Percentiles rank a stretch among this genome's conserved stretches.
phyloP scores from a whole-genome alignment of 2,329 filamentous ascomycete genomes.

The Verticillium longisporum region DNA sequence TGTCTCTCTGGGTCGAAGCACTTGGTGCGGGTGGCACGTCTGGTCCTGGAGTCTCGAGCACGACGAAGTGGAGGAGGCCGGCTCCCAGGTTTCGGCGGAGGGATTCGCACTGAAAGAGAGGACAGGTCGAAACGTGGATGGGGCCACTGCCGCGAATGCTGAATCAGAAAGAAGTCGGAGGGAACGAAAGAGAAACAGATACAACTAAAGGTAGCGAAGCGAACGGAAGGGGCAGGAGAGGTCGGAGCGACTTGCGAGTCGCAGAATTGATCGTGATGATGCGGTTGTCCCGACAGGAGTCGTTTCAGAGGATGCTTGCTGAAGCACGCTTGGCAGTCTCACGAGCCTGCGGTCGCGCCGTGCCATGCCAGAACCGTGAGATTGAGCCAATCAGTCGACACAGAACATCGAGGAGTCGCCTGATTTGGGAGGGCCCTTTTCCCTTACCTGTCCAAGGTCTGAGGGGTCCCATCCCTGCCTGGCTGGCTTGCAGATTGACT shows the following conservation, averaged over 20 bases:
- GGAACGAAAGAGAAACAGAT: not conserved
- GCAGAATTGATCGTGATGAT: conserved; percentile 50
- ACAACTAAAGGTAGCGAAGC: not conserved
- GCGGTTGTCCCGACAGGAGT: conserved; percentile 37
- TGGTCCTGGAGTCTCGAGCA: not conserved
- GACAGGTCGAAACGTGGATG: not conserved
- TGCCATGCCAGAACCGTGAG: not conserved
- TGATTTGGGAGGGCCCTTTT: not conserved
- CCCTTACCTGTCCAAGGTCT: too few relatives aligned
- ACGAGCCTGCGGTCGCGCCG: not conserved
- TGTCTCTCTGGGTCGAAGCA: not conserved
- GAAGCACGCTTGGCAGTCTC: not conserved
- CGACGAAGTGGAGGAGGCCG: not conserved
- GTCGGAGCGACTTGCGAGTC: not conserved
- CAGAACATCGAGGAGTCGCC: not conserved
- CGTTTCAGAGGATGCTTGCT: not conserved
- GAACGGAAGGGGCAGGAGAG: not conserved
- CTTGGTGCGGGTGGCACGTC: not conserved
- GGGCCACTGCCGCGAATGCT: not conserved
- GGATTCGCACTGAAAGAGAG: not conserved
- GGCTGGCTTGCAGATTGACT: too few relatives aligned
- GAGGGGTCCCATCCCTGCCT: too few relatives aligned
- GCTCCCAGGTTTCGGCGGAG: not conserved
- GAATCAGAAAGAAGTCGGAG: not conserved
- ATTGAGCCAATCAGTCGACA: not conserved